These are phyloP conservation scores for Cyberlindnera petersonii DNA, from an alignment of 805 yeast species.

Conservation along the genomic window DNA sequence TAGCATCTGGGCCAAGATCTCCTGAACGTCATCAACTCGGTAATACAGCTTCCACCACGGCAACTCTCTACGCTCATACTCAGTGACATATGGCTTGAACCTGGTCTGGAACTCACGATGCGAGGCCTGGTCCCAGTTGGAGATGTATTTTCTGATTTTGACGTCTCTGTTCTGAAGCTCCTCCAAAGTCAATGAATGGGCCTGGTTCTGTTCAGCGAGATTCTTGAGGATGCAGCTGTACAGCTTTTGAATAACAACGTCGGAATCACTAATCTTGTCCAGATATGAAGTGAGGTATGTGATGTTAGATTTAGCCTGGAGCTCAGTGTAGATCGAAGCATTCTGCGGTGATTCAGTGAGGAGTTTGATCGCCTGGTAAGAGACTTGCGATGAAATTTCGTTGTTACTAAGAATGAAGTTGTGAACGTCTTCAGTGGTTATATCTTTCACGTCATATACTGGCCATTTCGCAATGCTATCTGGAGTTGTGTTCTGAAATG, in stretches of 20 bases:
- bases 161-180: conserved; percentile 17
- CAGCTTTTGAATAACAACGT: conserved; percentile 16
- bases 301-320: conserved; percentile 26
- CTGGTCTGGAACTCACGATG: conserved; percentile 30
- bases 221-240: conserved; percentile 16
- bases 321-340: conserved; percentile 26
- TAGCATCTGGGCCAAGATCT: conserved; percentile 27
- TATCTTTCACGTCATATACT: conserved; percentile 19
- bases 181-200: conserved; percentile 20
- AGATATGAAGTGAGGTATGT: conserved; percentile 15
- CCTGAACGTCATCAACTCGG: conserved; percentile 30
- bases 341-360: conserved; percentile 29
- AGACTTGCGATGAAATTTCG: conserved; percentile 26
- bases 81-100: conserved; percentile 27
- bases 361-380: conserved; percentile 22
- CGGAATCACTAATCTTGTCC: conserved; percentile 16
- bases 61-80: conserved; percentile 26
- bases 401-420: conserved; percentile 17
- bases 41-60: conserved; percentile 32
- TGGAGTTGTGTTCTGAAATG: conserved; percentile 18
- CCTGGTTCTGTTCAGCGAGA: conserved; percentile 17
- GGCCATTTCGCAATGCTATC: conserved; percentile 18
- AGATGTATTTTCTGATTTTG: conserved; percentile 21
- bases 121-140: conserved; percentile 29
- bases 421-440: conserved; percentile 3